Evolutionary conservation across 2,329 filamentous ascomycete species (phyloP).

Genomic region (Penicillium sp.): DNA sequence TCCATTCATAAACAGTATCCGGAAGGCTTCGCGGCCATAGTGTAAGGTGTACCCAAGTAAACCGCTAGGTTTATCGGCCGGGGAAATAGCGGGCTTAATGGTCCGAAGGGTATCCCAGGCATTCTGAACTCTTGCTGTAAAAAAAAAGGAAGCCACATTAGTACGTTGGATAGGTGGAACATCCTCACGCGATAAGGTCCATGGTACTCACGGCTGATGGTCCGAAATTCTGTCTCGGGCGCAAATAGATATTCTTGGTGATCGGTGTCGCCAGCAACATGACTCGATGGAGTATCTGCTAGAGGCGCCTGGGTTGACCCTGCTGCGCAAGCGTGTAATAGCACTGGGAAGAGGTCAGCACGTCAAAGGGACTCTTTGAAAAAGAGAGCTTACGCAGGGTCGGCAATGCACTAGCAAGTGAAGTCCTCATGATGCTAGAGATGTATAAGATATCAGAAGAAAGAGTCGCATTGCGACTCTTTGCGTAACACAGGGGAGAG

Average conservation of each 20-base stretch:
- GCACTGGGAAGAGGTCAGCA: slow-evolving; percentile 33
- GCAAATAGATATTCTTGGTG: slow-evolving; percentile 23
- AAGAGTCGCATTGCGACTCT: slow-evolving; percentile 38
- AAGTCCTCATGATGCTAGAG: slow-evolving; percentile 38
- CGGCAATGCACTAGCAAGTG: slow-evolving; percentile 35
- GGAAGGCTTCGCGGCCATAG: slow-evolving; percentile 64
- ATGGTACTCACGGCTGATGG: slow-evolving; percentile 32
- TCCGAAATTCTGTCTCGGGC: slow-evolving; percentile 17
- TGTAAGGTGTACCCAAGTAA: slow-evolving; percentile 58
- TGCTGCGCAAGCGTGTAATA: slow-evolving; percentile 31
- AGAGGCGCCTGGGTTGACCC: slow-evolving; percentile 25
- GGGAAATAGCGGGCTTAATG: slow-evolving; percentile 24
- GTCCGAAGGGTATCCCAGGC: slow-evolving; percentile 33
- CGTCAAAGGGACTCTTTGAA: slow-evolving; percentile 1
- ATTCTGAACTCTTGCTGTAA: slow-evolving; percentile 33
- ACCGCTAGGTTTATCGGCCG: slow-evolving; percentile 55
- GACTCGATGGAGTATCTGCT: slow-evolving; percentile 17
- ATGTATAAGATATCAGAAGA: slow-evolving; percentile 16
- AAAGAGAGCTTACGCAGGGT: slow-evolving; percentile 34
- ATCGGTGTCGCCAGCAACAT: slow-evolving; percentile 18
- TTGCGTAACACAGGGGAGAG: slow-evolving; percentile 3
- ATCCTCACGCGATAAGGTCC: slow-evolving; percentile 5
- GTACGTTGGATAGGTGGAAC: not conserved
- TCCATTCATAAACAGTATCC: slow-evolving; percentile 65
- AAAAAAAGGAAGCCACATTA: slow-evolving; percentile 3